Conservation (phyloP, 768 basidiomycete species). For the Hericium alpestre region DNA sequence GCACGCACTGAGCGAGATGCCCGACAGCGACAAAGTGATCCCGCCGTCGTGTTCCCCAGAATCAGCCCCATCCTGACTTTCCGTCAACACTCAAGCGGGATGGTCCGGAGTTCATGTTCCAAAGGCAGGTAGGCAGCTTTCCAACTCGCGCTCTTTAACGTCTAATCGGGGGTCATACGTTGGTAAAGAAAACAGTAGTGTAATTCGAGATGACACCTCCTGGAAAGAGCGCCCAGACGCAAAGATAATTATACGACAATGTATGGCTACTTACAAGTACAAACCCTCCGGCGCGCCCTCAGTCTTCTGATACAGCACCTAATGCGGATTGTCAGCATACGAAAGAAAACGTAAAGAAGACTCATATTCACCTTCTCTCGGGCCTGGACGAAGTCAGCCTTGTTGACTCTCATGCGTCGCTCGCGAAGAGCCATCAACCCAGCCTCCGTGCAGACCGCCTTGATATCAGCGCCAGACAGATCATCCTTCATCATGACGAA, state of each 20-base stretch:
- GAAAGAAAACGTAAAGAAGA: constrained; percentile 3
- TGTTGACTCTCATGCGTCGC: constrained; percentile 87
- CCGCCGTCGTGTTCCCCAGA: too few species aligned
- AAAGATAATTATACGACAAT: not conserved
- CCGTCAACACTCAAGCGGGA: too few species aligned
- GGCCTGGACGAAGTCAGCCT: constrained; percentile 81
- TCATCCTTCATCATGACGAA: constrained; percentile 95
- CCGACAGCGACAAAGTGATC: too few species aligned
- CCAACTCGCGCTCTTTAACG: too few species aligned
- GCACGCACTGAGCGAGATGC: too few species aligned
- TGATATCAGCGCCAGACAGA: constrained; percentile 94
- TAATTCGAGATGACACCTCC: too few species aligned
- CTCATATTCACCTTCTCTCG: constrained; percentile 71
- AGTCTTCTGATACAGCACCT: constrained; percentile 93
- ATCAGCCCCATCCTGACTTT: too few species aligned
- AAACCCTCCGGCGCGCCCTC: constrained; percentile 90
- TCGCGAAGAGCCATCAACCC: constrained; percentile 90
- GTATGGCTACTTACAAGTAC: constrained; percentile 48
- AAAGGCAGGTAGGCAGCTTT: too few species aligned
- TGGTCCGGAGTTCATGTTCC: too few species aligned
- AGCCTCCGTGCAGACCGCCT: constrained; percentile 98
- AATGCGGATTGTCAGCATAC: constrained; percentile 9
- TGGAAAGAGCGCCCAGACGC: too few species aligned
- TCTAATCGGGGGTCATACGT: too few species aligned
- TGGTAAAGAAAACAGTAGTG: too few species aligned